phyloP scores from a whole-genome alignment of 2,329 filamentous ascomycete species.

The Zalaria obscura region DNA sequence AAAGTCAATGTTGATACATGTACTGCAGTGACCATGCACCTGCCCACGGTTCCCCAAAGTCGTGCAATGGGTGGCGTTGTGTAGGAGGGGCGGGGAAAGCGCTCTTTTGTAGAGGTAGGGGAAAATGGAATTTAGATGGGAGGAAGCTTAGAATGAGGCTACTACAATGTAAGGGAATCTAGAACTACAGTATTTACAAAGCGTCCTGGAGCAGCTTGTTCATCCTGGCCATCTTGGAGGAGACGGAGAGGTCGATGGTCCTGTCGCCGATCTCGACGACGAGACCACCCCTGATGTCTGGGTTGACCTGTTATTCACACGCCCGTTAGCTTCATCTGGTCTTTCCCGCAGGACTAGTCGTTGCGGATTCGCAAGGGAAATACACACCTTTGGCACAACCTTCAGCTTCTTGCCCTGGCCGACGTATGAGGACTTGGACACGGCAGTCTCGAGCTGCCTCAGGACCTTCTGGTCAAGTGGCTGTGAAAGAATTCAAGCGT shows the following conservation, averaged over 20 bases:
- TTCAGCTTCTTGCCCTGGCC: constrained; percentile 94
- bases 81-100: too few species aligned
- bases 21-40: too few species aligned
- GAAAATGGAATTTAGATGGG: too few species aligned
- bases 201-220: constrained; percentile 97
- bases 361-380: neutral
- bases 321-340: neutral
- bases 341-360: neutral
- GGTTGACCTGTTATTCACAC: constrained; percentile 54
- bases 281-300: constrained; percentile 85
- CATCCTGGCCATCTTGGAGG: constrained; percentile 88
- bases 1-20: too few species aligned
- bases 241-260: constrained; percentile 94
- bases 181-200: constrained; percentile 55
- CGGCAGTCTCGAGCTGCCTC: constrained; percentile 69
- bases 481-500: constrained; percentile 27
- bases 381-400: constrained; percentile 71
- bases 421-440: constrained; percentile 79
- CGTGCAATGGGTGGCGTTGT: too few species aligned
- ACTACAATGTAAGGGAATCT: neutral
- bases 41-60: too few species aligned
- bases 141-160: neutral
- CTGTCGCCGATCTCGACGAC: constrained; percentile 94
- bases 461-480: constrained; percentile 79
- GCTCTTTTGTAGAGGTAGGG: too few species aligned